phyloP scores from a whole-genome alignment of 83 land plant genomes.

The Diphasiastrum complanatum region DNA sequence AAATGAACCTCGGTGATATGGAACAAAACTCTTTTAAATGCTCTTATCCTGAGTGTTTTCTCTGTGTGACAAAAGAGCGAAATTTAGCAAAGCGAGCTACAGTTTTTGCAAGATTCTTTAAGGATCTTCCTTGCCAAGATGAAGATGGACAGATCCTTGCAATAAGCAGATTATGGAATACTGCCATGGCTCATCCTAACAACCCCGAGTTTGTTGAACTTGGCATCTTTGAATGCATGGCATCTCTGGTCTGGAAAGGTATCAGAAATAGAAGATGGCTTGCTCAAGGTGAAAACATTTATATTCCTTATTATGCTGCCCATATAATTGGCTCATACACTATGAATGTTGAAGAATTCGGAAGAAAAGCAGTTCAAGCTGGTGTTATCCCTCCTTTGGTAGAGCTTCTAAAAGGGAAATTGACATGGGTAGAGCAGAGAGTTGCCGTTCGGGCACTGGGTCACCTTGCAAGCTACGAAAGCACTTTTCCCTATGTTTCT shows the following conservation, averaged over 20 bases:
- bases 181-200: neutral
- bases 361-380: neutral
- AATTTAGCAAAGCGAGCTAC: neutral
- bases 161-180: slow-evolving; percentile 2
- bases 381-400: neutral
- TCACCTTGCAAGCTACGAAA: slow-evolving; percentile 6
- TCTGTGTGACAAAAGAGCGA: neutral
- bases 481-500: neutral
- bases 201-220: neutral
- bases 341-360: slow-evolving; percentile 5
- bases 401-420: neutral
- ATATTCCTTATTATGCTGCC: slow-evolving; percentile 10
- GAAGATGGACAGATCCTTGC: neutral
- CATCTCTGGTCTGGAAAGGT: slow-evolving; percentile 3
- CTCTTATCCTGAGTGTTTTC: slow-evolving; percentile 2
- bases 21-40: neutral
- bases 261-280: neutral
- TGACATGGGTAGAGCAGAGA: slow-evolving; percentile 16
- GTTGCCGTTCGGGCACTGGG: slow-evolving; percentile 7
- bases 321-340: slow-evolving; percentile 9
- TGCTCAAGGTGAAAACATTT: neutral
- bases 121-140: neutral
- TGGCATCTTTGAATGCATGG: slow-evolving; percentile 9
- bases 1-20: too few species aligned
- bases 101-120: neutral